These are phyloP conservation scores for Boletus pseudo-olivaceus DNA, from an alignment of 768 basidiomycete genomes.

Conservation along the genomic window DNA sequence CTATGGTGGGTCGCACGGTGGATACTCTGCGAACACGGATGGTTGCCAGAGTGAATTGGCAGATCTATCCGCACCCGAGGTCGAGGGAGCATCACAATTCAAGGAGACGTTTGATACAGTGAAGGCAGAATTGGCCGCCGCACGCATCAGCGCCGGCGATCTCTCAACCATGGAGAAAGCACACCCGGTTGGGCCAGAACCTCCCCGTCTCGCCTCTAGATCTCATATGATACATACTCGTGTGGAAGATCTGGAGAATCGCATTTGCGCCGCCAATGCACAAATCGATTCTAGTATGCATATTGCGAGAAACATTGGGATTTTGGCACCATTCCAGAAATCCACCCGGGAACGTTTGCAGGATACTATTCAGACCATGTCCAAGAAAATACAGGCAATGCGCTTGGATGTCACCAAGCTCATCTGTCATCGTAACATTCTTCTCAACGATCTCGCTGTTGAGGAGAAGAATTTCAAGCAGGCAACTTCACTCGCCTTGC, in stretches of 20 bases:
- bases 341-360: constrained; percentile 77
- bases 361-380: constrained; percentile 54
- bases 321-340: constrained; percentile 84
- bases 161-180: constrained; percentile 9
- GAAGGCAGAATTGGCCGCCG: constrained; percentile 76
- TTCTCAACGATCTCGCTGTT: constrained; percentile 69
- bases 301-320: constrained; percentile 74
- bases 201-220: constrained; percentile 40
- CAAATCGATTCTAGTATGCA: constrained; percentile 69
- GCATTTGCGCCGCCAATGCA: constrained; percentile 49
- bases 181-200: constrained; percentile 23
- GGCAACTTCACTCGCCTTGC: constrained; percentile 68
- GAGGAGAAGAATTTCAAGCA: constrained; percentile 65
- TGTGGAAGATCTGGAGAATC: constrained; percentile 60
- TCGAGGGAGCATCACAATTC: constrained; percentile 63
- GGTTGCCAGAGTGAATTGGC: constrained; percentile 11
- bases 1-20: constrained; percentile 21
- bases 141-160: constrained; percentile 34
- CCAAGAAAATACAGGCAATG: constrained; percentile 60
- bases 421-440: constrained; percentile 70
- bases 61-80: constrained; percentile 48
- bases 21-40: constrained; percentile 31
- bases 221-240: constrained; percentile 56
- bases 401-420: constrained; percentile 74
- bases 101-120: constrained; percentile 84